Base-by-base conservation (phyloP, 768 basidiomycete species). In the Termitomyces sp. region DNA sequence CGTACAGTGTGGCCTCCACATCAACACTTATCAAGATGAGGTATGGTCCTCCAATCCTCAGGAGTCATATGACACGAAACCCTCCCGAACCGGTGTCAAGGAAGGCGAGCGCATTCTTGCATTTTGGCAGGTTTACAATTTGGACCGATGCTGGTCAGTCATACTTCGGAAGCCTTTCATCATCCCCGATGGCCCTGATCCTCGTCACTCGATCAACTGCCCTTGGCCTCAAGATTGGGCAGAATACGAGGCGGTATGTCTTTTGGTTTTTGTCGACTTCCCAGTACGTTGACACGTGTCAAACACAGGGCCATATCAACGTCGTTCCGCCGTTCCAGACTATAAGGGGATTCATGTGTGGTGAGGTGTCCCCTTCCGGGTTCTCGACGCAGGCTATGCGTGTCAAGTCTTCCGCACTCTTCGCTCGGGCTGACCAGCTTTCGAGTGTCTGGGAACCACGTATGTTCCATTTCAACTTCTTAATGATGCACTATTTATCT, bases 71-170 rank as follows among this genome's bases (percentile, higher is more conserved):
- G 79, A 82, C 44, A 72, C 85, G 50, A 83, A 83, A 46, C 86
- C 84, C 2, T 72, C 81, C 2, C 82, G 82, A 66, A 80, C 81
- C 61, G 73, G 79, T 41, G 69, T 85, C 49, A 82, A 84, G 62
- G 84, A 86, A 46, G 87, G 85, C 48, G 88, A 91, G 66, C 77
- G 87, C 42, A 84, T 90, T 56, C 69, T 85, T 39, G 79, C 89
- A 0, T 93, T 93, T 64, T 93, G 90, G 90, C 88, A 91, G 66
- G 87, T 89, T 12, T 93, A 85, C 70, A 82, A 83, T 64, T 75
- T 92, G 61, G 90, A 93, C 70, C 82, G 86, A 31, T 90, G 88
- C 66, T 91, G 89, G 88, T 89, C 89, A 22, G 84, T 86, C 5
- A 81, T 84, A 10, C 77, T 91, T 6, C 85, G 83, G 31, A 85